phyloP scores from a whole-genome alignment of 352 stramenopile species.

The Globisporangium parvum region DNA sequence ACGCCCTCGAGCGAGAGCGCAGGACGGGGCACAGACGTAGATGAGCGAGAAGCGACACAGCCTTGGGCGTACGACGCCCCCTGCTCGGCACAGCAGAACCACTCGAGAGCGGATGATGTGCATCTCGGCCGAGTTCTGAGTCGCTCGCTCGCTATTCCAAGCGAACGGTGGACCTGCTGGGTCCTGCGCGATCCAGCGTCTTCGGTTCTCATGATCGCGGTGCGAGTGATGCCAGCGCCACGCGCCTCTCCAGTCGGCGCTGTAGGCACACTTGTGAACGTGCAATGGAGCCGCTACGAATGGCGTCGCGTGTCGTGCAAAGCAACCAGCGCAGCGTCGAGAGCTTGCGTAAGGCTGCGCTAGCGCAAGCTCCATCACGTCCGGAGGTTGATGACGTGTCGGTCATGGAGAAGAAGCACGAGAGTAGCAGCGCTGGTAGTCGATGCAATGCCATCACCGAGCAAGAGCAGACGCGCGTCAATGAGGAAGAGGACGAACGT shows the following conservation, averaged over 20 bases:
- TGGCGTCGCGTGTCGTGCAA: background rate
- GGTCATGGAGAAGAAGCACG: slow-evolving; percentile 12
- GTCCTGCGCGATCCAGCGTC: background rate
- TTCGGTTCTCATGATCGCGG: background rate
- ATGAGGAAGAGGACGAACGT: background rate
- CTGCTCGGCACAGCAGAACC: too few relatives aligned
- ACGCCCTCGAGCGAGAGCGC: too few relatives aligned
- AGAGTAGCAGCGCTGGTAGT: background rate
- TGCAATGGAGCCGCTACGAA: background rate
- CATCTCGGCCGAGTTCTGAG: too few relatives aligned
- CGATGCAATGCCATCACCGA: too few relatives aligned
- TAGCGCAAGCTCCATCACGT: background rate
- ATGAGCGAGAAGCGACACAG: too few relatives aligned
- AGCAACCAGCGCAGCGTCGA: slow-evolving; percentile 7
- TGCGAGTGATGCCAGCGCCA: too few relatives aligned
- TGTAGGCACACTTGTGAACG: background rate
- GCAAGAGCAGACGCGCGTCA: background rate
- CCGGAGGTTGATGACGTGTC: slow-evolving; percentile 4
- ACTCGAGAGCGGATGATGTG: too few relatives aligned
- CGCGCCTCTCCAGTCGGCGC: background rate
- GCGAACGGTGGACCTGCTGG: too few relatives aligned
- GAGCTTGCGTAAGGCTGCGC: background rate
- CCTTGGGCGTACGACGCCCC: too few relatives aligned
- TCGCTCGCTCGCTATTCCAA: too few relatives aligned
- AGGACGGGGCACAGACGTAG: too few relatives aligned